A percentile compares a stretch with the other conserved stretches of the same genome.
Evolutionary conservation across 139 green algal genomes (phyloP).

Genomic region (Axilococcus clingmanii): DNA sequence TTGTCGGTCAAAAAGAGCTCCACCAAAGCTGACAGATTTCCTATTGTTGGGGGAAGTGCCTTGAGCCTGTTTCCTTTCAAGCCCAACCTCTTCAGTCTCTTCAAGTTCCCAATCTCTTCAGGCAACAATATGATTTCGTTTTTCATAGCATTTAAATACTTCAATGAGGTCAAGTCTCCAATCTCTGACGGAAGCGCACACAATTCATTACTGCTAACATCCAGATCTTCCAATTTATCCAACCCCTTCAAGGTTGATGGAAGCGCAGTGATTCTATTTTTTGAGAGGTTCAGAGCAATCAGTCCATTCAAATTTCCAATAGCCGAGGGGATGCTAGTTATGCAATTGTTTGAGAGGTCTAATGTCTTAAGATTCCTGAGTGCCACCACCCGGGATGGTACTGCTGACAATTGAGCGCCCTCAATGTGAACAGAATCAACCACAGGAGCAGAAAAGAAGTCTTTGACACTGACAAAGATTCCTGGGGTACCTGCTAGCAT

Average conservation of each 20-base stretch:
- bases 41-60: slow-evolving; percentile 16
- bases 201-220: slow-evolving; percentile 39
- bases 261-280: slow-evolving; percentile 35
- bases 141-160: slow-evolving; percentile 37
- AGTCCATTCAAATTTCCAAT: slow-evolving; percentile 6
- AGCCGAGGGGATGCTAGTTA: slow-evolving; percentile 1
- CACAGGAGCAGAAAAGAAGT: not conserved
- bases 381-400: not conserved
- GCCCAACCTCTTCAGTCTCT: slow-evolving; percentile 32
- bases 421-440: slow-evolving; percentile 3
- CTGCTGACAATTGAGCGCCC: slow-evolving; percentile 1
- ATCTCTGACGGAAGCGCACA: slow-evolving; percentile 28
- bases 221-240: slow-evolving; percentile 40
- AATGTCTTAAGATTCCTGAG: not conserved
- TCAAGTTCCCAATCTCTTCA: slow-evolving; percentile 27
- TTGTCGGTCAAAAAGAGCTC: slow-evolving; percentile 34
- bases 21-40: slow-evolving; percentile 10
- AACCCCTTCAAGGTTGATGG: slow-evolving; percentile 44
- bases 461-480: no score
- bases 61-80: slow-evolving; percentile 35
- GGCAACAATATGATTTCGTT: slow-evolving; percentile 48
- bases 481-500: no score
- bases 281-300: slow-evolving; percentile 4
- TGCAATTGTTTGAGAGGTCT: not conserved
- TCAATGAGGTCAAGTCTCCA: slow-evolving; percentile 22